Conservation (phyloP, 164 flowering plant species). For the Euptelea pleiosperma region DNA sequence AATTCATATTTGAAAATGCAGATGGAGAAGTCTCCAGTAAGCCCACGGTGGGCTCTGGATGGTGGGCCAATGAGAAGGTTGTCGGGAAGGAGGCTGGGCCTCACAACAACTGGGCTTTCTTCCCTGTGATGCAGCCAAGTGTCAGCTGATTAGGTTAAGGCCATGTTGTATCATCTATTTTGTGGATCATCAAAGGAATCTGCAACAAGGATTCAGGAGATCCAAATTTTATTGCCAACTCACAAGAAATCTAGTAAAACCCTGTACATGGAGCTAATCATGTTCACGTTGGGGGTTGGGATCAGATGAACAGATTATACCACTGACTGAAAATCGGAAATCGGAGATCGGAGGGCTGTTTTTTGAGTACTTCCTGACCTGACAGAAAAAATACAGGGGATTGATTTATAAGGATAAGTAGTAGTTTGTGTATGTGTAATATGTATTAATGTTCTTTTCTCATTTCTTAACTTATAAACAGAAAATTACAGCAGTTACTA, state of each 20-base stretch:
- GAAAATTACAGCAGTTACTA: not conserved
- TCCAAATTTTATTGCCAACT: not conserved
- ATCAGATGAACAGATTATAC: too few species aligned
- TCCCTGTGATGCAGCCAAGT: conserved; percentile 60
- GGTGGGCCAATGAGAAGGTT: conserved; percentile 68
- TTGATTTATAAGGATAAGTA: too few species aligned
- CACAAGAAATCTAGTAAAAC: too few species aligned
- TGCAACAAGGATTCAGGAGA: not conserved
- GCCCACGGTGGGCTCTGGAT: conserved; percentile 37
- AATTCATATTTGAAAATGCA: conserved; percentile 68
- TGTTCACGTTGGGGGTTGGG: too few species aligned
- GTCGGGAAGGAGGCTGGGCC: conserved; percentile 36
- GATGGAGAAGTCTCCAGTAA: conserved; percentile 35
- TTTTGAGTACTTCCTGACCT: not conserved
- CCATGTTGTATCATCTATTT: too few species aligned
- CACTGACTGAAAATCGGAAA: too few species aligned
- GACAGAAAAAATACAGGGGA: too few species aligned
- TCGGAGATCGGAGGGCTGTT: not conserved
- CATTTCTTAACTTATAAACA: not conserved
- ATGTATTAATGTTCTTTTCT: too few species aligned
- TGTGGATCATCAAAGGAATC: not conserved
- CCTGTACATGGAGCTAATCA: too few species aligned
- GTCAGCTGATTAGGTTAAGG: conserved; percentile 36
- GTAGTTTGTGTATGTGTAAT: too few species aligned
- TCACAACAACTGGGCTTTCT: conserved; percentile 56